These are phyloP conservation scores for Tuber microsphaerosporum DNA, from an alignment of 495 filamentous ascomycete genomes.

Conservation along the genomic window DNA sequence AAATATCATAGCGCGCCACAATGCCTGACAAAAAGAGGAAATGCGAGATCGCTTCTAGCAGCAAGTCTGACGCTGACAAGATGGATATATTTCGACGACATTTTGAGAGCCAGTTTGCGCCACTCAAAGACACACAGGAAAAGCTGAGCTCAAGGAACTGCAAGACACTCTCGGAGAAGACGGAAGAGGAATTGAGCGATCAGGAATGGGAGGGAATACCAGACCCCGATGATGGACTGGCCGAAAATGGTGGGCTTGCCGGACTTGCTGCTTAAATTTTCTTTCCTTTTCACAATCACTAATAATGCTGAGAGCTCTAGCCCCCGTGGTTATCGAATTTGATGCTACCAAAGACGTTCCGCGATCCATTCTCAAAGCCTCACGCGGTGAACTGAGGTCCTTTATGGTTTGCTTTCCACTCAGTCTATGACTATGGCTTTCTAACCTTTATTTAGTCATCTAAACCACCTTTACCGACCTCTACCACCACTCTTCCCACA, in stretches of 20 bases:
- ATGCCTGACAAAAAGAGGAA: conserved; percentile 26
- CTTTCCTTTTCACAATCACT: not conserved
- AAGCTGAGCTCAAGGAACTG: conserved; percentile 9
- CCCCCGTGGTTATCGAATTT: conserved; percentile 18
- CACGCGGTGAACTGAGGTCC: conserved; percentile 25
- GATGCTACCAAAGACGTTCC: conserved; percentile 17
- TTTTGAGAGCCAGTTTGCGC: conserved; percentile 82
- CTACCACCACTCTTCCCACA: conserved; percentile 37
- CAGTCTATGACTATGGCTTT: not conserved
- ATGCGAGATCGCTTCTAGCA: not conserved
- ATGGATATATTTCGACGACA: conserved; percentile 65
- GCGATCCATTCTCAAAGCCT: conserved; percentile 8
- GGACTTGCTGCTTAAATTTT: not conserved
- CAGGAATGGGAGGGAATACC: conserved; percentile 19
- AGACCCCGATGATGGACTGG: conserved; percentile 2
- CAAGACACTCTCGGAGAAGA: not conserved
- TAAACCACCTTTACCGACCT: conserved; percentile 45
- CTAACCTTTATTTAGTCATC: conserved; percentile 47
- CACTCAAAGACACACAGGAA: conserved; percentile 48
- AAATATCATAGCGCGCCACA: not conserved
- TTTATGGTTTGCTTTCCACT: conserved; percentile 25
- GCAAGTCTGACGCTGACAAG: conserved; percentile 16
- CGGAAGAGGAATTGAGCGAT: conserved; percentile 2
- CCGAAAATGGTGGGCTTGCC: not conserved
- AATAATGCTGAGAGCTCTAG: not conserved